phyloP scores from a whole-genome alignment of 345 rosid genomes.

The Ceriops decandra region DNA sequence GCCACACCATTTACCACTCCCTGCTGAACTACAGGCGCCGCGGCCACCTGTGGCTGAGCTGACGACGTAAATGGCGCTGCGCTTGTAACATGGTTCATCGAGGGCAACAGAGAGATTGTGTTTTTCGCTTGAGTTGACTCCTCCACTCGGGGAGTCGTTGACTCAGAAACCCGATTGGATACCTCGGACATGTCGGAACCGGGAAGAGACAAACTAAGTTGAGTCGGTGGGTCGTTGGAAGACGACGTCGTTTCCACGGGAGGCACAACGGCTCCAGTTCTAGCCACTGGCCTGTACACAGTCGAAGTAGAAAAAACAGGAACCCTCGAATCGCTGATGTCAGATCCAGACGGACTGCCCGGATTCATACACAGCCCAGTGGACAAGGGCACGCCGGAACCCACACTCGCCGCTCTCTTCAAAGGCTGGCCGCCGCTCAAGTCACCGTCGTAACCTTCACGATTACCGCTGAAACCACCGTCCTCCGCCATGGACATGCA shows the following conservation, averaged over 20 bases:
- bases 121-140: conserved; percentile 3
- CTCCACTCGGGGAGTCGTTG: conserved; percentile 14
- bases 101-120: conserved; percentile 1
- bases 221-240: conserved; percentile 54
- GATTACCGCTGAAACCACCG: conserved; percentile 23
- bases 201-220: conserved; percentile 63
- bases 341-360: conserved; percentile 75
- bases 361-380: conserved; percentile 66
- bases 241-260: conserved; percentile 43
- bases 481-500: conserved; percentile 18
- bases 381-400: conserved; percentile 39
- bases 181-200: conserved; percentile 49
- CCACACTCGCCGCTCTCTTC: conserved; percentile 74
- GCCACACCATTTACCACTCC: conserved; percentile 22
- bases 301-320: conserved; percentile 41
- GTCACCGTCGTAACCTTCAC: too few relatives aligned
- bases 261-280: conserved; percentile 42
- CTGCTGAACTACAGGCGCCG: conserved; percentile 14
- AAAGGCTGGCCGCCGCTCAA: conserved; percentile 41
- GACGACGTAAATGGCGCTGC: background rate
- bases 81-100: background rate
- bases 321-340: conserved; percentile 60
- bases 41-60: background rate
- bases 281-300: conserved; percentile 45
- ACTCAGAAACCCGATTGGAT: conserved; percentile 33